phyloP scores from a whole-genome alignment of 2,329 filamentous ascomycete genomes.

The Ascochyta pisi region DNA sequence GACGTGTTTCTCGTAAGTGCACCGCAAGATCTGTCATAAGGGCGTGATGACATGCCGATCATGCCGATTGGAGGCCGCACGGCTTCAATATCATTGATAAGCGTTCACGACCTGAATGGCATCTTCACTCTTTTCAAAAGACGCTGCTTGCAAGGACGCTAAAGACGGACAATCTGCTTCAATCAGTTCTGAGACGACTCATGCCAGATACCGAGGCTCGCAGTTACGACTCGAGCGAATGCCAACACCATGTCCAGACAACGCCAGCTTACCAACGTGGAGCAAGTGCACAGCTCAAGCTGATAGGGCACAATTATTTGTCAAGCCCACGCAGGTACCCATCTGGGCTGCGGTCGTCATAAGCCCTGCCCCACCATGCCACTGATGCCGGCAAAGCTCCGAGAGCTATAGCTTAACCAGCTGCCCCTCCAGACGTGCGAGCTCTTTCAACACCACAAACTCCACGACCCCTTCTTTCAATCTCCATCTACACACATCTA shows the following conservation, averaged over 20 bases:
- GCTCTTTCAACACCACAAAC: constrained; percentile 1
- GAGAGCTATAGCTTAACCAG: constrained; percentile 17
- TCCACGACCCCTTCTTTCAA: background rate
- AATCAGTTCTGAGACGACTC: background rate
- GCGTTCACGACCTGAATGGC: background rate
- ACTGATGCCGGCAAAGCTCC: constrained; percentile 9
- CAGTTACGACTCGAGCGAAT: background rate
- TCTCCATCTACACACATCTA: constrained; percentile 8
- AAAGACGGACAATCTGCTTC: background rate
- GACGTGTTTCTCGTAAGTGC: background rate
- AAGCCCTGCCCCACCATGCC: constrained; percentile 12
- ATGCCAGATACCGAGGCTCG: constrained; percentile 1
- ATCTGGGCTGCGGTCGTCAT: constrained; percentile 15
- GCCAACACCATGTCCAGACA: constrained; percentile 8
- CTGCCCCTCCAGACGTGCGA: constrained; percentile 19
- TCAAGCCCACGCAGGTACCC: constrained; percentile 16
- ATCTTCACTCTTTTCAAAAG: background rate
- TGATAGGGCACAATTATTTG: constrained; percentile 21
- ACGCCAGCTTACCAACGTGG: constrained; percentile 9
- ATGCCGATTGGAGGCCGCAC: constrained; percentile 1
- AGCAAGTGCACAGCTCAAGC: background rate
- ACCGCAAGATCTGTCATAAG: background rate
- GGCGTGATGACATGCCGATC: background rate
- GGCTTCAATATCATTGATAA: background rate
- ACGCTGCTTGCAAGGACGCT: background rate